These are phyloP conservation scores for Cucurbita pepo DNA, from an alignment of 306 rosid genomes.

Conservation along the genomic window DNA sequence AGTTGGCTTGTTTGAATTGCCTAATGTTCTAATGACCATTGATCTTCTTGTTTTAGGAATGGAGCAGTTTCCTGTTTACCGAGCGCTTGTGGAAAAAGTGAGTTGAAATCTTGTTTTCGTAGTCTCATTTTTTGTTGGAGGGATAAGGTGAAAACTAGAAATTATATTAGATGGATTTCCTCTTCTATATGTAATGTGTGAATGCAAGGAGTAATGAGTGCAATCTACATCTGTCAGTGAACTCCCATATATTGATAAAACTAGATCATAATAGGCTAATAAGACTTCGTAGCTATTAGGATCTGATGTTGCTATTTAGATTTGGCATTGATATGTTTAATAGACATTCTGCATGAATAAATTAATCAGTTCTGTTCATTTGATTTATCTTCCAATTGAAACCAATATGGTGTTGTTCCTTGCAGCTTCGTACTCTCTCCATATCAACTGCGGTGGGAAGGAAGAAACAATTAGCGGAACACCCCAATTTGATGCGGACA, in stretches of 20 bases:
- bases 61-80: slow-evolving; percentile 29
- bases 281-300: neutral
- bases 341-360: neutral
- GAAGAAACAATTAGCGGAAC: neutral
- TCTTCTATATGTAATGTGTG: no score
- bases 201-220: no score
- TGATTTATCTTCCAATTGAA: neutral
- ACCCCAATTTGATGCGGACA: slow-evolving; percentile 28
- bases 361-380: neutral
- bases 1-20: neutral
- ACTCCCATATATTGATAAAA: neutral
- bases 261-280: neutral
- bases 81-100: neutral
- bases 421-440: slow-evolving; percentile 31
- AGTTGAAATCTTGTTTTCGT: neutral
- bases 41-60: slow-evolving; percentile 10
- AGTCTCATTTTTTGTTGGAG: neutral
- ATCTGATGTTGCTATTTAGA: neutral
- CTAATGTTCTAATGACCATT: neutral
- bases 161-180: neutral
- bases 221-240: no score
- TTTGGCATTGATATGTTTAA: neutral
- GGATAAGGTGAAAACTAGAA: neutral
- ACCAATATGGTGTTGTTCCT: slow-evolving; percentile 4
- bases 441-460: slow-evolving; percentile 48